Evolutionary conservation across 306 rosid genomes (phyloP).

Genomic region (Corylus americana): DNA sequence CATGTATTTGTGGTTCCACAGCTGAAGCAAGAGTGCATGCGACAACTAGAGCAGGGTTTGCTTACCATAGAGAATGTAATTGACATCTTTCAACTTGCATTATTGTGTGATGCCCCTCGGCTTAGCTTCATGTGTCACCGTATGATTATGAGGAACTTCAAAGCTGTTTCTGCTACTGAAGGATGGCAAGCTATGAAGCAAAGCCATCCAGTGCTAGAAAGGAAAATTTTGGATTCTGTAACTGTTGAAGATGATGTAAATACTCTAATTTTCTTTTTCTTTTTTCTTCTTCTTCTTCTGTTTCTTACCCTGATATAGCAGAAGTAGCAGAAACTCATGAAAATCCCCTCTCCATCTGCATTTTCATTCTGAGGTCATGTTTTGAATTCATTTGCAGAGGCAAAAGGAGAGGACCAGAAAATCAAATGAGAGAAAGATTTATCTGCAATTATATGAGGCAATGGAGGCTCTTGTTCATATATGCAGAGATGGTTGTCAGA

Average conservation of each 20-base stretch:
- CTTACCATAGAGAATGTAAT: constrained; percentile 61
- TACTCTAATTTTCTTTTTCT: neutral
- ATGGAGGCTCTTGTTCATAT: constrained; percentile 99
- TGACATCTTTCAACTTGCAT: constrained; percentile 79
- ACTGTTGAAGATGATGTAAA: constrained; percentile 69
- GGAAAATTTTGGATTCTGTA: constrained; percentile 48
- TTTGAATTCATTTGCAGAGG: constrained; percentile 43
- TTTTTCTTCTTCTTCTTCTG: neutral
- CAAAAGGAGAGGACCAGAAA: constrained; percentile 58
- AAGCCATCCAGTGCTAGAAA: constrained; percentile 76
- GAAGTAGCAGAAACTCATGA: neutral
- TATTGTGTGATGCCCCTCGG: constrained; percentile 79
- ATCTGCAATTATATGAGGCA: constrained; percentile 75
- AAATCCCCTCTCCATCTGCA: constrained; percentile 10
- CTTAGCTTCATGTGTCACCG: constrained; percentile 83
- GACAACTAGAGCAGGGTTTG: constrained; percentile 46
- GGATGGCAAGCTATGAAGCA: constrained; percentile 79
- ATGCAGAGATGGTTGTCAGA: constrained; percentile 85
- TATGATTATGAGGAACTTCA: constrained; percentile 50
- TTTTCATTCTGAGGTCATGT: neutral
- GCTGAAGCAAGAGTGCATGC: constrained; percentile 72
- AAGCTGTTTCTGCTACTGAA: constrained; percentile 57
- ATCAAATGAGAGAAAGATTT: constrained; percentile 58
- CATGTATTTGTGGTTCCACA: constrained; percentile 75
- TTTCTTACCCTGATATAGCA: neutral